Percentiles rank a stretch among this genome's conserved stretches.
Conservation (phyloP, 192 early-diverging fungal genomes). For the Backusella luteola region DNA sequence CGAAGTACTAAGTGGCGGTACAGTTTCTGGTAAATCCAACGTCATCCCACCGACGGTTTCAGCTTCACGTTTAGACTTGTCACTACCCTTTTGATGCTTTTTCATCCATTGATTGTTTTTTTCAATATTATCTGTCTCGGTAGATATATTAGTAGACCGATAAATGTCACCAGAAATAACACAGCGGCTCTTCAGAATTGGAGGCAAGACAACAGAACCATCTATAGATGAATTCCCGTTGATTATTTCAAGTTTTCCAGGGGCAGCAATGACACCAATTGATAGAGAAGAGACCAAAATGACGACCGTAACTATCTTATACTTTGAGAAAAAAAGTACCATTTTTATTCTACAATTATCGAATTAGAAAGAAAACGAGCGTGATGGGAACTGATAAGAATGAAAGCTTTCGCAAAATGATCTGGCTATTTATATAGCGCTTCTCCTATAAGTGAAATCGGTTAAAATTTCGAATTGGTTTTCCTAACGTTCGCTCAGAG, state of each 20-base stretch:
- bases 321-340: neutral
- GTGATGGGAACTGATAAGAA: neutral
- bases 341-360: neutral
- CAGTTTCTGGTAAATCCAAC: neutral
- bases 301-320: neutral
- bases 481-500: neutral
- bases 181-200: neutral
- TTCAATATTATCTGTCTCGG: neutral
- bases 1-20: neutral
- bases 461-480: neutral
- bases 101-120: neutral
- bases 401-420: neutral
- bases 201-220: neutral
- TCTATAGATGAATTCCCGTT: neutral
- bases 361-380: neutral
- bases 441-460: neutral
- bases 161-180: neutral
- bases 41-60: slow-evolving; percentile 2
- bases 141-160: neutral
- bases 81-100: neutral
- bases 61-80: neutral
- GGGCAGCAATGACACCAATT: neutral
- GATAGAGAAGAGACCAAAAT: neutral
- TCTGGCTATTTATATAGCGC: neutral
- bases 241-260: neutral